A percentile compares a stretch with the other conserved stretches of the same genome.
Evolutionary conservation across 1,284 basidiomycete species (phyloP).

Genomic region (Quambalaria eucalypti): DNA sequence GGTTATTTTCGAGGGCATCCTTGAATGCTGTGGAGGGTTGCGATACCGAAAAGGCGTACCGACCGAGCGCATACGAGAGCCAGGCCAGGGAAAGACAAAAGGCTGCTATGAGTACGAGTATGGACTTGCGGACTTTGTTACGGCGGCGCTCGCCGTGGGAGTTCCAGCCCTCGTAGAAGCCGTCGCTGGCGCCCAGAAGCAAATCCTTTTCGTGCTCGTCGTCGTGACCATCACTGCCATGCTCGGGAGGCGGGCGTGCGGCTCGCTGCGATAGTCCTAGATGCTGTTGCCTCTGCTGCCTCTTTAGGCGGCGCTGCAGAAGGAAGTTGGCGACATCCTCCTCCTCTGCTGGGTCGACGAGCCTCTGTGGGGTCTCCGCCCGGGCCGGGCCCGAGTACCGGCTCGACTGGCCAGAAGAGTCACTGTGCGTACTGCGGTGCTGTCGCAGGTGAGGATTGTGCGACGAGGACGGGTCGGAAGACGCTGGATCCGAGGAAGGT

Average conservation of each 20-base stretch:
- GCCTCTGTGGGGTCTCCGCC: too few species aligned
- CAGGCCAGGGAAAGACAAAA: background rate
- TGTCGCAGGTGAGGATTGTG: too few species aligned
- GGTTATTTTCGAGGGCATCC: background rate
- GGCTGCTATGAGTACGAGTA: background rate
- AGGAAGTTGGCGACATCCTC: background rate
- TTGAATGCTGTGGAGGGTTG: background rate
- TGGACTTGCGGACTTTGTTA: background rate
- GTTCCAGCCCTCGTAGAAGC: background rate
- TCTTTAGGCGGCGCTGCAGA: background rate
- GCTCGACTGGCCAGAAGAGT: too few species aligned
- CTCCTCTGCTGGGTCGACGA: too few species aligned
- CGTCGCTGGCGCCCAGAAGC: background rate
- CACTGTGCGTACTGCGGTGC: too few species aligned
- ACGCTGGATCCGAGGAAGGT: too few species aligned
- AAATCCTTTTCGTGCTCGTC: background rate
- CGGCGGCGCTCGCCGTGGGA: background rate
- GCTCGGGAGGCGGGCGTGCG: background rate
- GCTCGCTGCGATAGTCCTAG: too few species aligned
- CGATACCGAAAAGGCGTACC: background rate
- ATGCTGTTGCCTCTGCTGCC: background rate
- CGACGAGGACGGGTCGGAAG: too few species aligned
- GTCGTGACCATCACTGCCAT: background rate
- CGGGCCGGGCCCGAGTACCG: too few species aligned
- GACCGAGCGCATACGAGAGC: background rate